These are phyloP conservation scores for Neophaeococcomyces mojaviensis DNA, from an alignment of 2,329 filamentous ascomycete genomes.

Conservation along the genomic window DNA sequence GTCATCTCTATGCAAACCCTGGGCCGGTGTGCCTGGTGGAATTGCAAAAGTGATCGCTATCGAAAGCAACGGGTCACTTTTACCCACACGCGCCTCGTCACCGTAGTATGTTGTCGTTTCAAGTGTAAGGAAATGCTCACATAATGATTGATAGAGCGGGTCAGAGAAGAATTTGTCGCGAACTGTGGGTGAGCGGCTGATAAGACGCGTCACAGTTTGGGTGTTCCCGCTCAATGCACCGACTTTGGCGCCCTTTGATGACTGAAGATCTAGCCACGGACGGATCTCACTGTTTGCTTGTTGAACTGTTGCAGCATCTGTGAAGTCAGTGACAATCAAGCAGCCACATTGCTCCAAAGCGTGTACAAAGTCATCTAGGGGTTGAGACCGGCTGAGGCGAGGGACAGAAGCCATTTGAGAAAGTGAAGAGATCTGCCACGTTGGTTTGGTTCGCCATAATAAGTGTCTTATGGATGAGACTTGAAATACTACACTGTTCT, in stretches of 20 bases:
- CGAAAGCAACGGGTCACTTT: slow-evolving; percentile 28
- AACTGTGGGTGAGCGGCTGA: slow-evolving; percentile 29
- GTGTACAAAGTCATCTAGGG: slow-evolving; percentile 22
- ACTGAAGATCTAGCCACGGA: slow-evolving; percentile 20
- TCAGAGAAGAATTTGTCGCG: slow-evolving; percentile 30
- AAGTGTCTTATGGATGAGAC: too few relatives aligned
- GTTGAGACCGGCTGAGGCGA: background rate
- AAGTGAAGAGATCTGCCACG: too few relatives aligned
- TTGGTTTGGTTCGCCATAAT: too few relatives aligned
- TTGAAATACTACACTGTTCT: too few relatives aligned
- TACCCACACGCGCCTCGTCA: slow-evolving; percentile 22
- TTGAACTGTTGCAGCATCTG: slow-evolving; percentile 21
- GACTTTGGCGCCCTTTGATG: background rate
- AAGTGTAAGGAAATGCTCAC: slow-evolving; percentile 28
- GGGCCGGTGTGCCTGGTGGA: slow-evolving; percentile 27
- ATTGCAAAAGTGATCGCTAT: slow-evolving; percentile 33
- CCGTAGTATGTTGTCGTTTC: slow-evolving; percentile 30
- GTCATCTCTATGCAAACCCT: slow-evolving; percentile 32
- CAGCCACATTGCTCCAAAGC: slow-evolving; percentile 28
- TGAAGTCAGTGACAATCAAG: slow-evolving; percentile 28
- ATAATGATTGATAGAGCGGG: slow-evolving; percentile 19
- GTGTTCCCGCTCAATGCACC: slow-evolving; percentile 1
- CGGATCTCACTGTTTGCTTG: slow-evolving; percentile 23
- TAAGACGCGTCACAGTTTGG: slow-evolving; percentile 26
- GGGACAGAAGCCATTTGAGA: background rate